Percentiles rank a stretch among this genome's conserved stretches.
phyloP scores from a whole-genome alignment of 495 filamentous ascomycete species.

The Aspergillus olivimuriae region DNA sequence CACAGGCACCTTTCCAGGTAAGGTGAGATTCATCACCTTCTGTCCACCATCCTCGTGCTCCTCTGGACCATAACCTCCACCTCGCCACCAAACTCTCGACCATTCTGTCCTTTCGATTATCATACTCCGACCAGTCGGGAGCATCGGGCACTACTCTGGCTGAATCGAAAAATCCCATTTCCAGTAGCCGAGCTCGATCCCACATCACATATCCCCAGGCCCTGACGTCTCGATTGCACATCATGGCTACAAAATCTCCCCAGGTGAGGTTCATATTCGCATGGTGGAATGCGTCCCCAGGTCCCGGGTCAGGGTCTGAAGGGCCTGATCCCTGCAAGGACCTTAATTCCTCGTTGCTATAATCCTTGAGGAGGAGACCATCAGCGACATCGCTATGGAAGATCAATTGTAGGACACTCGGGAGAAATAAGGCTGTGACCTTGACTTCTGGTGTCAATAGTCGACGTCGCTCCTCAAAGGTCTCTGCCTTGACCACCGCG shows the following conservation, averaged over 20 bases:
- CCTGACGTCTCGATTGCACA: neutral
- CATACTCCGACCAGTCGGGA: neutral
- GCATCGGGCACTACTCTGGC: neutral
- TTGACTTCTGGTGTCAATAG: neutral
- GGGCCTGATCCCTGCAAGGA: neutral
- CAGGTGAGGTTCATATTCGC: neutral
- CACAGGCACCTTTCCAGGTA: slow-evolving; percentile 1
- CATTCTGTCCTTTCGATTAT: neutral
- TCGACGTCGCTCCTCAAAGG: neutral
- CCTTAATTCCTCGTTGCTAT: neutral
- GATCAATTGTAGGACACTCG: neutral
- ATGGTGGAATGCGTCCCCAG: neutral
- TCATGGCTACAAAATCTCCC: neutral
- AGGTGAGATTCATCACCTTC: slow-evolving; percentile 5
- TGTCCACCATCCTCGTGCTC: slow-evolving; percentile 1
- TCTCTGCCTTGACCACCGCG: neutral
- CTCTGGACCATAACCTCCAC: neutral
- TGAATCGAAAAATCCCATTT: neutral
- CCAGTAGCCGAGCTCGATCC: neutral
- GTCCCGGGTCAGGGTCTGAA: slow-evolving; percentile 1
- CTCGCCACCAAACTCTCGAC: neutral
- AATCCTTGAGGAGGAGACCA: neutral
- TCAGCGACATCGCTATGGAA: neutral
- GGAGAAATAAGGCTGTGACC: neutral
- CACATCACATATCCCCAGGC: slow-evolving; percentile 3